Evolutionary conservation across 2,329 filamentous ascomycete species (phyloP).

Genomic region (Leptographium flavum): DNA sequence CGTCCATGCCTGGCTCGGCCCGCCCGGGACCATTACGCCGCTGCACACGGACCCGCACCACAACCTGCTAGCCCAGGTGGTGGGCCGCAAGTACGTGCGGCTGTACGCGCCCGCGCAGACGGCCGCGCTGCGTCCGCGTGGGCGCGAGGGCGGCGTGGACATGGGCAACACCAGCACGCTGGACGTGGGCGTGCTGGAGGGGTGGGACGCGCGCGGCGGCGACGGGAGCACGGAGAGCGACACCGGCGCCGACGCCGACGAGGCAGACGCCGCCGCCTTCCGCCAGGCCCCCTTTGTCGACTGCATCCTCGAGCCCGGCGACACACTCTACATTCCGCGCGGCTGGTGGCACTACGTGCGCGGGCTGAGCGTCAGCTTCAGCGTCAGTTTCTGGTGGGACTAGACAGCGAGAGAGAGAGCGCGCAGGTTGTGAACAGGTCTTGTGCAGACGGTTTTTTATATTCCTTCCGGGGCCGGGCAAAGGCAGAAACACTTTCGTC

Average conservation of each 20-base stretch:
- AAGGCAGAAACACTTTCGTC: no score
- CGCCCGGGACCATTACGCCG: slow-evolving; percentile 74
- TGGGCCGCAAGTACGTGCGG: slow-evolving; percentile 83
- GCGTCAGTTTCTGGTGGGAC: slow-evolving; percentile 96
- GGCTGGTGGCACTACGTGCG: slow-evolving; percentile 99
- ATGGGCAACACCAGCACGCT: slow-evolving; percentile 84
- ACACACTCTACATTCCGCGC: slow-evolving; percentile 76
- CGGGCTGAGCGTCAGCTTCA: slow-evolving; percentile 75
- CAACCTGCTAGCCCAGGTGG: slow-evolving; percentile 79
- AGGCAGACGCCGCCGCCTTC: slow-evolving; percentile 28
- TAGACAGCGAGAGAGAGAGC: slow-evolving; percentile 12
- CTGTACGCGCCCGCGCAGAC: slow-evolving; percentile 61
- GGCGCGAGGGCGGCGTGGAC: slow-evolving; percentile 56
- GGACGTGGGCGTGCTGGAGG: slow-evolving; percentile 59
- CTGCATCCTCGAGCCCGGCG: slow-evolving; percentile 64
- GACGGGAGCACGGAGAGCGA: no score
- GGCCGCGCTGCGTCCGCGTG: slow-evolving; percentile 41
- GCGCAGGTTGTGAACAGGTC: neutral
- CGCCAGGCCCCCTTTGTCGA: slow-evolving; percentile 53
- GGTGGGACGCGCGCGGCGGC: no score
- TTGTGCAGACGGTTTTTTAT: no score
- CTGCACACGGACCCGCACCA: slow-evolving; percentile 90
- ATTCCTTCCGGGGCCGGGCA: no score
- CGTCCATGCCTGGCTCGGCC: slow-evolving; percentile 89
- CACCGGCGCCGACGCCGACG: slow-evolving; percentile 14